Evolutionary conservation across 2,329 filamentous ascomycete genomes (phyloP).

Genomic region (Furcasterigmium furcatum): DNA sequence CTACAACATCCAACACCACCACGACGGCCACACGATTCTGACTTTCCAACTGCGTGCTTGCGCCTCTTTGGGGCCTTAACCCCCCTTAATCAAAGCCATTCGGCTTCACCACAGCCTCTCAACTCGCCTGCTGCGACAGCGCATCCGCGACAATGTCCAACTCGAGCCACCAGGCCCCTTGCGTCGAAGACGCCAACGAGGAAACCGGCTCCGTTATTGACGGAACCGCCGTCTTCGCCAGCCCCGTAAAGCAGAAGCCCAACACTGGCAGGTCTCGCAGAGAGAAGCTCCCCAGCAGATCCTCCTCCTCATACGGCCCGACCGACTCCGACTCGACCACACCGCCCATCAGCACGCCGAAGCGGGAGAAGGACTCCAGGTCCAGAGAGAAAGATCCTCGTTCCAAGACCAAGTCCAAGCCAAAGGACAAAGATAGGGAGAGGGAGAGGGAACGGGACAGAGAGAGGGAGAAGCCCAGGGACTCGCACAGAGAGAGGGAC

Average conservation of each 20-base stretch:
- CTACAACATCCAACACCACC: conserved; percentile 4
- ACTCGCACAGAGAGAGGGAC: conserved; percentile 14
- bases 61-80: conserved; percentile 11
- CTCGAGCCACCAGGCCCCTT: conserved; percentile 31
- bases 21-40: conserved; percentile 4
- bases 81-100: not conserved
- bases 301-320: conserved; percentile 29
- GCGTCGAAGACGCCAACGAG: conserved; percentile 51
- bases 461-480: conserved; percentile 14
- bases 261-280: conserved; percentile 48
- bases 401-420: conserved; percentile 17
- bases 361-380: conserved; percentile 26
- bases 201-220: conserved; percentile 40
- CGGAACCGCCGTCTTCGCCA: conserved; percentile 42
- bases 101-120: not conserved
- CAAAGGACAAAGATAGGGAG: conserved; percentile 19
- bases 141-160: conserved; percentile 36
- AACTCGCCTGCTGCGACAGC: conserved; percentile 4
- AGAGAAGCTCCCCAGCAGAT: conserved; percentile 22
- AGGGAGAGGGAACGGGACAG: conserved; percentile 20
- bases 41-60: conserved; percentile 7
- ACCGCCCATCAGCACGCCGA: conserved; percentile 27
- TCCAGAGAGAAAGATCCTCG: conserved; percentile 13
- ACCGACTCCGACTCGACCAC: conserved; percentile 42
- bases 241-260: conserved; percentile 44